Base-by-base conservation (phyloP, 164 flowering plant genomes). In the Euptelea pleiosperma region DNA sequence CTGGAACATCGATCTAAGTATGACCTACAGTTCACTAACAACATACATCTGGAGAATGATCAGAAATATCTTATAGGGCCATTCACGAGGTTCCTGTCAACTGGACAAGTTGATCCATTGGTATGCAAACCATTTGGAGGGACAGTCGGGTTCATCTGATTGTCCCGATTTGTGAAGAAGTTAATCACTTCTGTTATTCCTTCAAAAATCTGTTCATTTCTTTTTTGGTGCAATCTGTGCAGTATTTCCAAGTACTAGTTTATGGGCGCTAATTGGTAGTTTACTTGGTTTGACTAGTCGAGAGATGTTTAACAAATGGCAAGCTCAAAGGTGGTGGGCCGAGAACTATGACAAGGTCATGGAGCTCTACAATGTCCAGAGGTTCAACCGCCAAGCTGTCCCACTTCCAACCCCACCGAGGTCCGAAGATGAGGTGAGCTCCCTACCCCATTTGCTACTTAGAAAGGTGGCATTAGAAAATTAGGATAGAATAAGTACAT, bases 261-360 rank as follows among this genome's bases (percentile, higher is more conserved):
- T 3, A 0, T 18, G 47, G 21, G 22, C n/a, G 5, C 42, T 48
- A 24, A 51, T 30, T n/a, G 37, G 4, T 31, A 8, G 9, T 36
- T 53, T 45, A 11, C 48, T 62, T 65, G 18, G 28, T 57, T 70
- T 75, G 42, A 34, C 26, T 75, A 94, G 99, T 62, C 96, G 97
- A 34, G 99, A 94, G 64, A 69, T 91, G 76, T 94, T 91, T 41
- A 86, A 94, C 77, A 94, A 94, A 78, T 88, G 89, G 96, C 95
- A 89, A 89, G 99, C 99, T 63, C 99, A 94, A 61, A 77, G 84
- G 58, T 94, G 99, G 99, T 94, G 99, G 99, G 71, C 89, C 5
- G 97, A 91, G 73, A 94, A 91, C 64, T 87, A 76, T 68, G 99
- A 94, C 64, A 94, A 82, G 70, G 91, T 94, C 54, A 83, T 90